phyloP scores from a whole-genome alignment of 768 basidiomycete genomes.

The Rubroboletus pulcherrimus region DNA sequence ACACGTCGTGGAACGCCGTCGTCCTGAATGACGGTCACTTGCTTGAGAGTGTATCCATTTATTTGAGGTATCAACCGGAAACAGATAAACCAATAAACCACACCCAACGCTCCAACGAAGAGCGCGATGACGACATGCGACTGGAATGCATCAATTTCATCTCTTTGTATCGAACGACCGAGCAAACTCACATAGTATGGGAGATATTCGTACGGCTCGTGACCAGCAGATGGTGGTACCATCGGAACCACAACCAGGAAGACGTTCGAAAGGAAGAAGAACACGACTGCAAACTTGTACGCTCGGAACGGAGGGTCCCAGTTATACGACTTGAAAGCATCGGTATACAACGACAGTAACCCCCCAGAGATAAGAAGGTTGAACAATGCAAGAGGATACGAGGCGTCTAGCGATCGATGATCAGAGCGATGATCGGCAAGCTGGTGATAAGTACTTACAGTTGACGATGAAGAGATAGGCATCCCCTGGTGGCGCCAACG shows the following conservation, averaged over 20 bases:
- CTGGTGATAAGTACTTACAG: conserved; percentile 36
- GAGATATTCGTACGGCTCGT: conserved; percentile 50
- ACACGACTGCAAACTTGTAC: conserved; percentile 42
- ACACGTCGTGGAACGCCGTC: conserved; percentile 58
- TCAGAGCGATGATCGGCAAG: background rate
- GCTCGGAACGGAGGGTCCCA: conserved; percentile 70
- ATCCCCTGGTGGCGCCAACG: conserved; percentile 65
- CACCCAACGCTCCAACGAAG: conserved; percentile 44
- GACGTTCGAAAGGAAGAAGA: conserved; percentile 64
- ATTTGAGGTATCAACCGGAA: conserved; percentile 46
- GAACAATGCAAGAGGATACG: conserved; percentile 55
- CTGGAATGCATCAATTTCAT: conserved; percentile 27
- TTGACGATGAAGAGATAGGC: conserved; percentile 71
- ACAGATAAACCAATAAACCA: conserved; percentile 56
- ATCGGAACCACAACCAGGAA: conserved; percentile 62
- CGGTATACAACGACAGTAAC: conserved; percentile 56
- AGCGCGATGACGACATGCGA: conserved; percentile 49
- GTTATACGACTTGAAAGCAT: conserved; percentile 36
- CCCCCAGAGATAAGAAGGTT: conserved; percentile 61
- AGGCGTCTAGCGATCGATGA: conserved; percentile 40
- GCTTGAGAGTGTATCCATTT: conserved; percentile 47
- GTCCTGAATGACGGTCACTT: conserved; percentile 45
- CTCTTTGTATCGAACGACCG: background rate
- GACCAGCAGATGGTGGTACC: conserved; percentile 54
- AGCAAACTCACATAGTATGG: conserved; percentile 62